A percentile compares a stretch with the other conserved stretches of the same genome.
phyloP scores from a whole-genome alignment of 202 grass and related monocot species.

The Schoenoplectus triqueter region DNA sequence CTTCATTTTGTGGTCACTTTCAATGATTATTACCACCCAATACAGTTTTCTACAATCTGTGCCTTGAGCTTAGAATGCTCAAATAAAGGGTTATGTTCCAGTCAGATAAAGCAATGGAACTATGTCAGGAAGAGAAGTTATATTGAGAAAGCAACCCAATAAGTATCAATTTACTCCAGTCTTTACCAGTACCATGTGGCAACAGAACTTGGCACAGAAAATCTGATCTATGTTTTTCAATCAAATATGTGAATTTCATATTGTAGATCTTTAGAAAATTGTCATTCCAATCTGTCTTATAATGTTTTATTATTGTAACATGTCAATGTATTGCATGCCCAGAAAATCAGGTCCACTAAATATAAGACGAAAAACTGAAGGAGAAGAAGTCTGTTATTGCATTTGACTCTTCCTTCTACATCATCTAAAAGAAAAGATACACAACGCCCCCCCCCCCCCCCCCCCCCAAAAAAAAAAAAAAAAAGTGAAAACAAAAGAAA shows the following conservation, averaged over 20 bases:
- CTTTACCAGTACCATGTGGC: neutral
- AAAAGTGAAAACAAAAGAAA: neutral
- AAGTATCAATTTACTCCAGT: neutral
- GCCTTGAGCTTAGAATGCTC: neutral
- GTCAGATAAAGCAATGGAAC: neutral
- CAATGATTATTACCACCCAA: neutral
- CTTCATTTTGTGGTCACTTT: neutral
- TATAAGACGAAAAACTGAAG: neutral
- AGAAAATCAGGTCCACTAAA: neutral
- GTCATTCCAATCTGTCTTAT: slow-evolving; percentile 14
- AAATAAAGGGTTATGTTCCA: neutral
- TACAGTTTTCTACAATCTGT: neutral
- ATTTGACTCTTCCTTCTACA: neutral
- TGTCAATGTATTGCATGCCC: neutral
- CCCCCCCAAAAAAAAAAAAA: neutral
- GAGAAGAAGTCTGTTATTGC: neutral
- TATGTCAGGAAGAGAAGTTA: neutral
- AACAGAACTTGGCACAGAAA: slow-evolving; percentile 5
- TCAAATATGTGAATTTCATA: neutral
- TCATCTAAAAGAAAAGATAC: neutral
- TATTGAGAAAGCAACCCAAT: neutral
- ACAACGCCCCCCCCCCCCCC: too few relatives aligned
- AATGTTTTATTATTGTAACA: neutral
- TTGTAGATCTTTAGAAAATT: neutral
- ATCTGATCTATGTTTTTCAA: neutral